Evolutionary conservation across 2,329 filamentous ascomycete species (phyloP).

Genomic region (Elsinoe ampelina): DNA sequence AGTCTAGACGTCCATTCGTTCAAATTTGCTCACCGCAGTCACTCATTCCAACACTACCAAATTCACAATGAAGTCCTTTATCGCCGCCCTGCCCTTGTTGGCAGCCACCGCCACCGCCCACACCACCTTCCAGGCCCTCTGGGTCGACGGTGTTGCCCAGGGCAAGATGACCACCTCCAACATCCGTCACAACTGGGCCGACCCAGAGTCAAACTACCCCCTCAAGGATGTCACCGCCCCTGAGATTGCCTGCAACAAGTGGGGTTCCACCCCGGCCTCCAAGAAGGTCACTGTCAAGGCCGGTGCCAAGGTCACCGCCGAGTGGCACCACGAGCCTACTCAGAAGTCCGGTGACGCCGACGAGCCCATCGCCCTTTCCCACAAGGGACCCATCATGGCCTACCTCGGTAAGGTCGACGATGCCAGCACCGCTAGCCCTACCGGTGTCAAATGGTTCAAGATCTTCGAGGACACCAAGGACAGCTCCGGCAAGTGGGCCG

Average conservation of each 20-base stretch:
- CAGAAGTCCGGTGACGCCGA: slow-evolving; percentile 5
- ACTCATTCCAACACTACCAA: slow-evolving; percentile 2
- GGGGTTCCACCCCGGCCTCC: slow-evolving; percentile 16
- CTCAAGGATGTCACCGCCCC: slow-evolving; percentile 35
- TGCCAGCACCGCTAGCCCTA: slow-evolving; percentile 37
- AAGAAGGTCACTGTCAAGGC: slow-evolving; percentile 2
- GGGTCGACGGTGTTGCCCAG: slow-evolving; percentile 40
- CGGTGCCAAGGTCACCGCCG: slow-evolving; percentile 26
- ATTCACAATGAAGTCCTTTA: slow-evolving; percentile 3
- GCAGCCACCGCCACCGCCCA: slow-evolving; percentile 25
- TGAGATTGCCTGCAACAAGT: slow-evolving; percentile 17
- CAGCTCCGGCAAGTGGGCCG: slow-evolving; percentile 41
- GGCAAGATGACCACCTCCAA: slow-evolving; percentile 25
- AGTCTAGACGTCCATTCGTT: slow-evolving; percentile 9
- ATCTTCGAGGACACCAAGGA: slow-evolving; percentile 40
- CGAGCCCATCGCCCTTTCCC: slow-evolving; percentile 9
- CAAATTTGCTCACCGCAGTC: slow-evolving; percentile 10
- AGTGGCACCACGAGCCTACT: slow-evolving; percentile 14
- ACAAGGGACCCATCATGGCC: slow-evolving; percentile 13
- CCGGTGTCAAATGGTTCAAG: slow-evolving; percentile 42
- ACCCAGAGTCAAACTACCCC: slow-evolving; percentile 42
- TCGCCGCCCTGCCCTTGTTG: background rate
- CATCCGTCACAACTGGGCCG: slow-evolving; percentile 31
- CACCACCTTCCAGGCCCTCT: slow-evolving; percentile 44
- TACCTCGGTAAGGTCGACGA: slow-evolving; percentile 32